Conservation (phyloP, 2,329 filamentous ascomycete genomes). For the Aspergillus tubingensis region DNA sequence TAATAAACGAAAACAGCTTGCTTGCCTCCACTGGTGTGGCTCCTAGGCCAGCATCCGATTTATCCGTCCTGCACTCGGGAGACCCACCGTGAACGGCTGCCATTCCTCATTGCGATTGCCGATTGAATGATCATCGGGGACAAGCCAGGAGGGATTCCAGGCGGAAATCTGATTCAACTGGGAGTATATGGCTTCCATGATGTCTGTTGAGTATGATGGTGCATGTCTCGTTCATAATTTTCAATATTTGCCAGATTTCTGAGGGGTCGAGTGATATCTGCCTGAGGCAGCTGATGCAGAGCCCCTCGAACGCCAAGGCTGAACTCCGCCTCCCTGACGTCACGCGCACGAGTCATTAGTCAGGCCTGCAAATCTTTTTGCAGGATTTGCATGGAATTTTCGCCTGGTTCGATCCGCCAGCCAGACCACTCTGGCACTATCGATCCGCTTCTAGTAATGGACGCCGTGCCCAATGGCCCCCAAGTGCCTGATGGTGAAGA, state of each 20-base stretch:
- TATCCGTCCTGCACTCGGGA: constrained; percentile 8
- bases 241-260: too few relatives aligned
- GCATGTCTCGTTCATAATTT: too few relatives aligned
- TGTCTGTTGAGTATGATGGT: too few relatives aligned
- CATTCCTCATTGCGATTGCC: background rate
- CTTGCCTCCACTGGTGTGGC: background rate
- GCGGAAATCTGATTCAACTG: too few relatives aligned
- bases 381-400: too few relatives aligned
- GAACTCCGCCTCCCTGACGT: background rate
- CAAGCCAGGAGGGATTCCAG: background rate
- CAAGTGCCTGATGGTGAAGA: too few relatives aligned
- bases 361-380: background rate
- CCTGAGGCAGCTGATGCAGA: background rate
- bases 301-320: background rate
- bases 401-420: too few relatives aligned
- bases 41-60: constrained; percentile 1
- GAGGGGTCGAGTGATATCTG: background rate
- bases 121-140: background rate
- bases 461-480: too few relatives aligned
- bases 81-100: constrained; percentile 8
- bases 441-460: too few relatives aligned
- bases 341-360: background rate
- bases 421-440: too few relatives aligned
- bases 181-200: too few relatives aligned
- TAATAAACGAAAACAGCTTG: constrained; percentile 2